Conservation (phyloP, 2,329 filamentous ascomycete species). For the Alternaria viburni region DNA sequence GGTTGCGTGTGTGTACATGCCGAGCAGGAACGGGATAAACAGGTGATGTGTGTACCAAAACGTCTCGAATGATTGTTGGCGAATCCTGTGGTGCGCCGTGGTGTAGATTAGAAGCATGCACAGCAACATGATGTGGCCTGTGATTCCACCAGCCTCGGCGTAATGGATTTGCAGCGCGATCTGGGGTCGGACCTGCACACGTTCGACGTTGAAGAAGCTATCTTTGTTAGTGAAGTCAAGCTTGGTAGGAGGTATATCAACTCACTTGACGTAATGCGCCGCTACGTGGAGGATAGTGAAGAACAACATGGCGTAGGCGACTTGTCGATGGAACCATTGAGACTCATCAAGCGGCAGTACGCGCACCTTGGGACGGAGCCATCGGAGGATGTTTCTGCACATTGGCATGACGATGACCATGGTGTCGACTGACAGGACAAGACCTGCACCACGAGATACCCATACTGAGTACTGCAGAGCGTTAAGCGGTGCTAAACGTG, state of each 20-base stretch:
- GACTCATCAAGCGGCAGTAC: slow-evolving; percentile 96
- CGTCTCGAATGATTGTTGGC: slow-evolving; percentile 95
- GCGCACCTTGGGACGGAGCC: slow-evolving; percentile 82
- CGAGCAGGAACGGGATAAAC: slow-evolving; percentile 95
- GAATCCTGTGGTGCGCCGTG: slow-evolving; percentile 88
- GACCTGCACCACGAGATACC: slow-evolving; percentile 91
- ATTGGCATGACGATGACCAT: slow-evolving; percentile 92
- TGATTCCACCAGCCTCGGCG: slow-evolving; percentile 84
- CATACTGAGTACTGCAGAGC: slow-evolving; percentile 86
- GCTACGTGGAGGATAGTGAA: slow-evolving; percentile 79
- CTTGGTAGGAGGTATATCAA: slow-evolving; percentile 5
- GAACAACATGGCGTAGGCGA: slow-evolving; percentile 85
- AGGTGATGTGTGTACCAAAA: slow-evolving; percentile 99
- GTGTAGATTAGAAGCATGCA: slow-evolving; percentile 99
- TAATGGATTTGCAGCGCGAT: slow-evolving; percentile 92
- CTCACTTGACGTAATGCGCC: slow-evolving; percentile 92
- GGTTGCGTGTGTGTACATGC: slow-evolving; percentile 92
- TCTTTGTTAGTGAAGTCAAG: slow-evolving; percentile 14
- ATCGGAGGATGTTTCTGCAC: slow-evolving; percentile 87
- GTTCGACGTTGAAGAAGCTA: slow-evolving; percentile 95
- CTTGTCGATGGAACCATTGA: slow-evolving; percentile 94
- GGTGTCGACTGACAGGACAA: slow-evolving; percentile 83
- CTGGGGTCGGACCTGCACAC: slow-evolving; percentile 77
- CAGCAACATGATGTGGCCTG: slow-evolving; percentile 96
- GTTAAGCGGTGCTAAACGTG: slow-evolving; percentile 77